Base-by-base conservation (phyloP, 2,329 filamentous ascomycete genomes). In the Malbranchea cinnamomea region DNA sequence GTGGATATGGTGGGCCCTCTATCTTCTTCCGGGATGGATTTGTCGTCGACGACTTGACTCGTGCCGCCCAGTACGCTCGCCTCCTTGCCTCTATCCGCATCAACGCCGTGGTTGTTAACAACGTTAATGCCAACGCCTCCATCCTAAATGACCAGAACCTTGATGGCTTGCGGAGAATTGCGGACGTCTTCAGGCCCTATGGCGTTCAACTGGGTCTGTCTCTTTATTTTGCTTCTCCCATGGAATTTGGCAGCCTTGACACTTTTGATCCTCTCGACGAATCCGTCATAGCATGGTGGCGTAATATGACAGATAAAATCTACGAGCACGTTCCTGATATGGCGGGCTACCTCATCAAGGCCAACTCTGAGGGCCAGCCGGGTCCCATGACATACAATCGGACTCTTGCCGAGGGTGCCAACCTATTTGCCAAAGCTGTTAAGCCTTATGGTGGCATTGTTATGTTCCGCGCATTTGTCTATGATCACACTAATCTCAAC, bases 381-480 rank as follows among this genome's bases (percentile, higher is more conserved):
- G 76, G 76, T 0, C 76, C 76, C 0, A 41, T 74, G 14, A 74
- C 69, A 0, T 81, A 81, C 52, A 76, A 77, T 42, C 68, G 77
- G 7, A 80, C 75, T 0, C 59, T 81, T 0, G 63, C 75, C 2
- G 61, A 79, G 16, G 75, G 72, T 2, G 75, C 74, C 4, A 79
- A 79, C 41, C 52, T 81, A 33, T 80, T 81, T 40, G 75, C 75
- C 2, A 57, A 54, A 21, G 63, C 69, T 0, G 44, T 74, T 3
- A 46, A 70, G 35, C 67, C 65, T 0, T 54, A 77, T 35, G 68
- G 67, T 3, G 74, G 73, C 9, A 57, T 76, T 18, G 59, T 79
- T 31, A 70, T 81, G 67, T 81, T 76, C 55, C 67, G 77, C 2
- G 75, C 76, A 1, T 81, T 81, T 40, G 74, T 81, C 1, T 80